A percentile compares a stretch with the other conserved stretches of the same genome.
Conservation (phyloP, 208 protist species). For the Histomonas meleagridis region DNA sequence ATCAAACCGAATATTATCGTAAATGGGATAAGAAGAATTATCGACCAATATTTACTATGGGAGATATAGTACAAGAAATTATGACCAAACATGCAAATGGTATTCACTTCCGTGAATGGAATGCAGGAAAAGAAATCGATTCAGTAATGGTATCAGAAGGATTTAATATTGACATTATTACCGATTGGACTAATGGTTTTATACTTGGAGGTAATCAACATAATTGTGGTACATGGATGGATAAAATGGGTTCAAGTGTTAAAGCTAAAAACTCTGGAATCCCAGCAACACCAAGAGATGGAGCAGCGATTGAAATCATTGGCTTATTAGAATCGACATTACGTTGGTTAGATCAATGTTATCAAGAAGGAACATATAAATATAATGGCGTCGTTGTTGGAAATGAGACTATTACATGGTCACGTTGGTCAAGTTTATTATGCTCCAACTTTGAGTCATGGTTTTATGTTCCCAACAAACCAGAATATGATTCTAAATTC, state of each 20-base stretch:
- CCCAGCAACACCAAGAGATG: background rate
- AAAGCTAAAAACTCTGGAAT: background rate
- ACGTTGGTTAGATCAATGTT: background rate
- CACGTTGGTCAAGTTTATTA: background rate
- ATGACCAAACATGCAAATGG: background rate
- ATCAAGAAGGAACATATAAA: background rate
- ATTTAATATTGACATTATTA: background rate
- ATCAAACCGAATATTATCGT: background rate
- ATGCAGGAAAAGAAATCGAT: background rate
- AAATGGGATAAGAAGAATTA: background rate
- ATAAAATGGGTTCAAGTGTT: background rate
- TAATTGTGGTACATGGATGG: constrained; percentile 25
- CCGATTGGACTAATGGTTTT: background rate
- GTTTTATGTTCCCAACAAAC: background rate
- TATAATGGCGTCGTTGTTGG: background rate
- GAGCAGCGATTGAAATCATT: background rate
- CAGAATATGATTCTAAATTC: background rate
- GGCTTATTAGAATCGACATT: background rate
- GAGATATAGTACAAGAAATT: background rate
- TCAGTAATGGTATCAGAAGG: background rate
- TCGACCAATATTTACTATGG: background rate
- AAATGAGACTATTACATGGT: background rate
- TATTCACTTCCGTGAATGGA: background rate
- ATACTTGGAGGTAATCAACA: background rate
- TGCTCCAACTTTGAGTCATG: background rate